A percentile compares a stretch with the other conserved stretches of the same genome.
Conservation (phyloP, 2,329 filamentous ascomycete genomes). For the Bertia moriformis region DNA sequence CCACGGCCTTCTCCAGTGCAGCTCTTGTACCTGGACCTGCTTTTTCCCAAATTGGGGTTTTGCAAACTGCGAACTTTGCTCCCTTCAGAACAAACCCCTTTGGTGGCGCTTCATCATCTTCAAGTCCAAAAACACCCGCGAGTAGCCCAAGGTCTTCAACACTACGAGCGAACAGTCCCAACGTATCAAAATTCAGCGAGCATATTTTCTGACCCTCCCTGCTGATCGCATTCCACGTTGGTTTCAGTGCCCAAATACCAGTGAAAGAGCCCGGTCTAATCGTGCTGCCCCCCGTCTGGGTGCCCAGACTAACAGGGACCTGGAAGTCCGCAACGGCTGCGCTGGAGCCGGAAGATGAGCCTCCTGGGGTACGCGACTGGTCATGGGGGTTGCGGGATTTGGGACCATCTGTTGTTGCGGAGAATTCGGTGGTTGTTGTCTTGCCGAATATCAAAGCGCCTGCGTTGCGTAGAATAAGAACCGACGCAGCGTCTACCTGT, state of each 20-base stretch:
- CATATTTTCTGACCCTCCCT: conserved; percentile 46
- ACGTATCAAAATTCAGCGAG: conserved; percentile 42
- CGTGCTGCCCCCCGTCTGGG: conserved; percentile 50
- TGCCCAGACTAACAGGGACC: conserved; percentile 42
- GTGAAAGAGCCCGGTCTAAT: conserved; percentile 52
- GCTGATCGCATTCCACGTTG: conserved; percentile 49
- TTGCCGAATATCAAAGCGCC: conserved; percentile 45
- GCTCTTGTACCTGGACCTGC: conserved; percentile 25
- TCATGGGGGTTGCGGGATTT: conserved; percentile 43
- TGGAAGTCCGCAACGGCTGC: conserved; percentile 54
- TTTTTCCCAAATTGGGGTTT: conserved; percentile 33
- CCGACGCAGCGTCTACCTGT: conserved; percentile 32
- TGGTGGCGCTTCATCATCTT: conserved; percentile 26
- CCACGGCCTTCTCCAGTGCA: conserved; percentile 23
- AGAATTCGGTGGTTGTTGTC: conserved; percentile 51
- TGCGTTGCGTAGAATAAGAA: conserved; percentile 33
- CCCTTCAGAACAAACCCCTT: conserved; percentile 22
- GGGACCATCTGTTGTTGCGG: conserved; percentile 34
- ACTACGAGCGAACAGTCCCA: conserved; percentile 43
- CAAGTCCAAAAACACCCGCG: conserved; percentile 33
- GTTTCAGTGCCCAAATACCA: conserved; percentile 50
- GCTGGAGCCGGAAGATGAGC: conserved; percentile 52
- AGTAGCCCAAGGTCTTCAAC: conserved; percentile 43
- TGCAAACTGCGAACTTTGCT: conserved; percentile 36
- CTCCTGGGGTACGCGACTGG: conserved; percentile 40